Conservation (phyloP, 805 yeast species). For the Kodamaea nitidulidarum region DNA sequence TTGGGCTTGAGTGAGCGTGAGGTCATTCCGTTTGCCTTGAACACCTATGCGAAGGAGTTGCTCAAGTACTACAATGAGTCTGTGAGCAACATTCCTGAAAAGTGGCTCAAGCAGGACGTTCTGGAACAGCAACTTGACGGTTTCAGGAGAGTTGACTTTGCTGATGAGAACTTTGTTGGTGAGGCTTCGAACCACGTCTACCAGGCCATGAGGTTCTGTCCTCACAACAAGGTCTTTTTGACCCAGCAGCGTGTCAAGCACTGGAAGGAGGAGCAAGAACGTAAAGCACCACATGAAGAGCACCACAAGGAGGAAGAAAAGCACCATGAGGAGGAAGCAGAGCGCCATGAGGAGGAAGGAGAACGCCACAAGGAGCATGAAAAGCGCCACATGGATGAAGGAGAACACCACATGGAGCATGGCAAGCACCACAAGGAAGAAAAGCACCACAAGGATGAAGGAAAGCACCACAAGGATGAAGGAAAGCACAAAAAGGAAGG, state of each 20-base stretch:
- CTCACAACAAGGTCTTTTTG: background rate
- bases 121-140: background rate
- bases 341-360: constrained; percentile 1
- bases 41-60: constrained; percentile 46
- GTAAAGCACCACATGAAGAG: background rate
- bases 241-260: background rate
- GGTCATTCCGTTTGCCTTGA: constrained; percentile 45
- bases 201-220: constrained; percentile 1
- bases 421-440: background rate
- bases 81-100: constrained; percentile 25
- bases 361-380: background rate
- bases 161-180: constrained; percentile 1
- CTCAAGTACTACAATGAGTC: constrained; percentile 31
- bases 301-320: background rate
- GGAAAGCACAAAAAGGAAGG: constrained; percentile 1
- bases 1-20: constrained; percentile 56
- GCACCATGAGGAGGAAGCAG: constrained; percentile 3
- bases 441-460: too few species aligned
- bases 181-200: constrained; percentile 4
- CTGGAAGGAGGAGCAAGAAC: constrained; percentile 1
- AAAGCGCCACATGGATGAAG: background rate
- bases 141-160: background rate
- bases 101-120: constrained; percentile 25
- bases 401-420: background rate
- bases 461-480: too few species aligned